Conservation (phyloP, 805 yeast genomes). For the Kuraishia cidri region DNA sequence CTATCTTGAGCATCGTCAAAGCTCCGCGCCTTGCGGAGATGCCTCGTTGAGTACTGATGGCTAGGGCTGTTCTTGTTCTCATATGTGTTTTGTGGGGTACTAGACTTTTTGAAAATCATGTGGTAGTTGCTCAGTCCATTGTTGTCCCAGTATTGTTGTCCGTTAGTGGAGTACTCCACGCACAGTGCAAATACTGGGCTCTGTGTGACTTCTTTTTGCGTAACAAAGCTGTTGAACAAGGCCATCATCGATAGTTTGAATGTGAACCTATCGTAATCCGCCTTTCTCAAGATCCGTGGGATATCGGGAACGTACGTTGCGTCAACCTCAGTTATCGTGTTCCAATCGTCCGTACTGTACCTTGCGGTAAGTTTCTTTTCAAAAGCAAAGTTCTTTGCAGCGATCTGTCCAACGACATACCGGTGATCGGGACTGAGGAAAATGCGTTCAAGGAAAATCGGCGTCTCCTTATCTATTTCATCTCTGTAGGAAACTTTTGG, state of each 20-base stretch:
- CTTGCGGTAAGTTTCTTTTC: conserved; percentile 60
- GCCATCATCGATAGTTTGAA: conserved; percentile 48
- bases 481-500: conserved; percentile 34
- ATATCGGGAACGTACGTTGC: conserved; percentile 52
- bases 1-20: no score
- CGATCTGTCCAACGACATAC: conserved; percentile 60
- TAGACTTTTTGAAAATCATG: conserved; percentile 14
- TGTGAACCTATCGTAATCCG: conserved; percentile 62
- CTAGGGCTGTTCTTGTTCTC: neutral
- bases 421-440: conserved; percentile 51
- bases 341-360: conserved; percentile 77
- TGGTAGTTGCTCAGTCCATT: conserved; percentile 52
- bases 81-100: neutral
- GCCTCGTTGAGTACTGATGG: conserved; percentile 9
- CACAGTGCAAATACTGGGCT: conserved; percentile 32
- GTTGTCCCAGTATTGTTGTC: conserved; percentile 71
- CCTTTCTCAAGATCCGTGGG: conserved; percentile 35
- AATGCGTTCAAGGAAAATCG: conserved; percentile 59
- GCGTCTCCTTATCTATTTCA: conserved; percentile 26
- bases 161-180: conserved; percentile 39
- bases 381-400: conserved; percentile 68
- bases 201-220: neutral
- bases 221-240: conserved; percentile 15
- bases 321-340: conserved; percentile 58
- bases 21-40: conserved; percentile 12